phyloP scores from a whole-genome alignment of 257 asterid species.

The Solanum lignicaule region DNA sequence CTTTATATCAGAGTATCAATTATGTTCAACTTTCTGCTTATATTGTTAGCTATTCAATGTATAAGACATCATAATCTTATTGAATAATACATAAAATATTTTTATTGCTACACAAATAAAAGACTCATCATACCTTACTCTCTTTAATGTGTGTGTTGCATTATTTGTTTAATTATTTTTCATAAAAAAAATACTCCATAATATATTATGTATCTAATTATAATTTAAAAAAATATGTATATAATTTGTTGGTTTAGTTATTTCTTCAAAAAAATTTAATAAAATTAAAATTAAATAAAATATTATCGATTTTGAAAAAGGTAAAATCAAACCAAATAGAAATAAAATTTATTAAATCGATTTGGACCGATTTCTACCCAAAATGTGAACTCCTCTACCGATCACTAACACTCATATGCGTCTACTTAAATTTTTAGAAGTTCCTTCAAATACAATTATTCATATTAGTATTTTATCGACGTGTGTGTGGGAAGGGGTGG shows the following conservation, averaged over 20 bases:
- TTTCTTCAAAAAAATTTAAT: too few relatives aligned
- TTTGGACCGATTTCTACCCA: background rate
- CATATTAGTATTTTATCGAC: background rate
- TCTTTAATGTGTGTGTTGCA: background rate
- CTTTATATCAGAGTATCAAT: too few relatives aligned
- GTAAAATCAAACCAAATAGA: background rate
- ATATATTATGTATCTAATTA: too few relatives aligned
- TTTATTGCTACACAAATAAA: background rate
- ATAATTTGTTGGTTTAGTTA: too few relatives aligned
- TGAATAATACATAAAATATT: background rate
- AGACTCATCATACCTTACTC: background rate
- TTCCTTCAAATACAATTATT: background rate
- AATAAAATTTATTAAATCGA: too few relatives aligned
- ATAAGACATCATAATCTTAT: background rate
- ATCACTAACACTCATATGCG: background rate
- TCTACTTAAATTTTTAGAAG: background rate
- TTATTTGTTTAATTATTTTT: background rate
- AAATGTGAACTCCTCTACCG: background rate
- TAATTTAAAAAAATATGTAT: too few relatives aligned
- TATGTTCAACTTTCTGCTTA: background rate
- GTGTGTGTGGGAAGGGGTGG: background rate
- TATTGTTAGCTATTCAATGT: background rate
- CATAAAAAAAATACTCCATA: background rate
- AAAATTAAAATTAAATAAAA: too few relatives aligned
- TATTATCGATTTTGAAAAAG: too few relatives aligned